A percentile compares a stretch with the other conserved stretches of the same genome.
These are phyloP conservation scores for Daldinia childiae DNA, from an alignment of 495 filamentous ascomycete species.

Conservation along the genomic window DNA sequence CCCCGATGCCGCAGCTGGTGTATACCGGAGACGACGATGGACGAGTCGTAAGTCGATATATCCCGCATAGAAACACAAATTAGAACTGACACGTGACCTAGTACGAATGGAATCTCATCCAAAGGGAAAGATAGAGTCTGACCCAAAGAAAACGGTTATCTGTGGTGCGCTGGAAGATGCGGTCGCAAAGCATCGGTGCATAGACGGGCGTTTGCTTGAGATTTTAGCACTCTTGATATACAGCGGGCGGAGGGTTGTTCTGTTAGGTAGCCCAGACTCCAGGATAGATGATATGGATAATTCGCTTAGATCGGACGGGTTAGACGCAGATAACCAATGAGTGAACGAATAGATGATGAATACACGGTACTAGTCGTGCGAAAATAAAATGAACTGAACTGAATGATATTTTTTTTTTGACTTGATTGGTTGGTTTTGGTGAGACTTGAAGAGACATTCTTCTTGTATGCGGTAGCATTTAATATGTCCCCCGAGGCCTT, in stretches of 20 bases:
- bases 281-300: slow-evolving; percentile 23
- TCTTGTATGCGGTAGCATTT: neutral
- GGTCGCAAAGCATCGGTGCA: slow-evolving; percentile 28
- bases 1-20: slow-evolving; percentile 82
- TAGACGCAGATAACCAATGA: slow-evolving; percentile 1
- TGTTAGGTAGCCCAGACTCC: slow-evolving; percentile 6
- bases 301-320: slow-evolving; percentile 9
- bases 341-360: neutral
- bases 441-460: neutral
- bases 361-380: neutral
- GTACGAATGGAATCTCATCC: slow-evolving; percentile 93
- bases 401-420: slow-evolving; percentile 10
- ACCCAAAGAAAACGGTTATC: slow-evolving; percentile 9
- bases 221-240: slow-evolving; percentile 5
- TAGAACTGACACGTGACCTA: slow-evolving; percentile 50
- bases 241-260: neutral
- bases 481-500: neutral
- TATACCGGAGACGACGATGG: slow-evolving; percentile 95
- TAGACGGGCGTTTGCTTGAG: slow-evolving; percentile 30
- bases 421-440: slow-evolving; percentile 5
- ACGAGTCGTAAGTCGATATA: slow-evolving; percentile 66
- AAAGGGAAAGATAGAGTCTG: slow-evolving; percentile 61
- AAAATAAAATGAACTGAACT: neutral
- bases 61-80: neutral
- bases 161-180: slow-evolving; percentile 9